A percentile compares a stretch with the other conserved stretches of the same genome.
Evolutionary conservation across 768 basidiomycete genomes (phyloP).

Genomic region (Gyrodon lividus): DNA sequence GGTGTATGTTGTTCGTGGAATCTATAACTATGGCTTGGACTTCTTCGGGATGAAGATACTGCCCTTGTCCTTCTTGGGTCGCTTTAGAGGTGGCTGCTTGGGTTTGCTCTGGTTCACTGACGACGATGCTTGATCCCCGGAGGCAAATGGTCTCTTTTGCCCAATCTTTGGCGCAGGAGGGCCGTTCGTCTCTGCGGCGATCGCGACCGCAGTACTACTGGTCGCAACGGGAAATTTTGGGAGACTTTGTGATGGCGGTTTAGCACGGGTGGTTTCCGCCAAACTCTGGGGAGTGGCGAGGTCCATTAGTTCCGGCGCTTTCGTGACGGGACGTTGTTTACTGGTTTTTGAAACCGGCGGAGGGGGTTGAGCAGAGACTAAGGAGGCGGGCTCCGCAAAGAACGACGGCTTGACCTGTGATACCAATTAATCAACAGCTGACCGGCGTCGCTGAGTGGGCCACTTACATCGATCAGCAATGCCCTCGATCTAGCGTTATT

Average conservation of each 20-base stretch:
- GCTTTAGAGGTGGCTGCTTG: conserved; percentile 29
- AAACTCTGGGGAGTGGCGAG: conserved; percentile 41
- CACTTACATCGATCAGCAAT: conserved; percentile 59
- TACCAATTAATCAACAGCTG: not conserved
- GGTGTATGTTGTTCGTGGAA: not conserved
- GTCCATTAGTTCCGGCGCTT: conserved; percentile 28
- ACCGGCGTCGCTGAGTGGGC: not conserved
- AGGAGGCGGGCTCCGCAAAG: conserved; percentile 34
- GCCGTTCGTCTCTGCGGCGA: conserved; percentile 6
- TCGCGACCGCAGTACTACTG: conserved; percentile 1
- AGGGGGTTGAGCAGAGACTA: conserved; percentile 14
- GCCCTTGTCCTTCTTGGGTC: conserved; percentile 33
- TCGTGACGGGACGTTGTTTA: conserved; percentile 21
- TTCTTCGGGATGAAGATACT: conserved; percentile 67
- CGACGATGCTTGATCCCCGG: conserved; percentile 16
- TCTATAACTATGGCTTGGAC: conserved; percentile 28
- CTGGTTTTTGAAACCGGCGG: conserved; percentile 19
- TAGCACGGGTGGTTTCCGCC: conserved; percentile 28
- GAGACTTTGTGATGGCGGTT: conserved; percentile 17
- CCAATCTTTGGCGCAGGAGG: conserved; percentile 4
- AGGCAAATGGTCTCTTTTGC: conserved; percentile 21
- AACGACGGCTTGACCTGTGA: conserved; percentile 36
- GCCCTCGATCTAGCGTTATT: conserved; percentile 68
- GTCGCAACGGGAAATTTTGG: not conserved
- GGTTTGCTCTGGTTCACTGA: conserved; percentile 21